Conservation (phyloP, 75 land plant genomes). For the Isoetes taiwanensis region DNA sequence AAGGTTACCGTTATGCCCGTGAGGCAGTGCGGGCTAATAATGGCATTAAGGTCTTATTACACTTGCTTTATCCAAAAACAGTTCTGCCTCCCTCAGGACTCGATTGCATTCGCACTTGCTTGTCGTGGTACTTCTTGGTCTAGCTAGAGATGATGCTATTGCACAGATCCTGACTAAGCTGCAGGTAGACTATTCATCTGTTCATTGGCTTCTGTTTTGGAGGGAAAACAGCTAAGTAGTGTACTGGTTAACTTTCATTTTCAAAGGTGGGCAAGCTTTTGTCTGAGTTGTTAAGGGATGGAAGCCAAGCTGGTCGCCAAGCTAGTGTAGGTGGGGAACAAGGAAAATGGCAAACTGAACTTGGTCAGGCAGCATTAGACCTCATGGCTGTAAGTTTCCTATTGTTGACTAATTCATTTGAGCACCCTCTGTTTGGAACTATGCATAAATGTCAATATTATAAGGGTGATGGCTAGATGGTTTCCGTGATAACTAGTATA, state of each 20-base stretch:
- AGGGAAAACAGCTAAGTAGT: background rate
- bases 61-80: conserved; percentile 77
- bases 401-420: background rate
- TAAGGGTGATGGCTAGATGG: background rate
- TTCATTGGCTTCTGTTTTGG: background rate
- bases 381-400: conserved; percentile 66
- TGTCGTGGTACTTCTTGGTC: conserved; percentile 92
- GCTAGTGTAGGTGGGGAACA: conserved; percentile 41
- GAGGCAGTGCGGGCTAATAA: conserved; percentile 95
- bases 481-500: background rate
- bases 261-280: conserved; percentile 87
- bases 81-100: conserved; percentile 56
- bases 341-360: conserved; percentile 87
- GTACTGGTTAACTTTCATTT: background rate
- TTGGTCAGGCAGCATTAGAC: conserved; percentile 80
- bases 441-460: background rate
- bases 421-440: background rate
- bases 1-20: conserved; percentile 88
- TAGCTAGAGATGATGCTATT: conserved; percentile 91
- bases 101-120: conserved; percentile 87
- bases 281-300: conserved; percentile 88
- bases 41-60: conserved; percentile 93
- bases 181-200: conserved; percentile 39
- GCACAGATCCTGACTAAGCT: conserved; percentile 97
- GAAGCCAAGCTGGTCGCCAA: conserved; percentile 39